Base-by-base conservation (phyloP, 2,329 filamentous ascomycete genomes). In the Beauveria asiatica region DNA sequence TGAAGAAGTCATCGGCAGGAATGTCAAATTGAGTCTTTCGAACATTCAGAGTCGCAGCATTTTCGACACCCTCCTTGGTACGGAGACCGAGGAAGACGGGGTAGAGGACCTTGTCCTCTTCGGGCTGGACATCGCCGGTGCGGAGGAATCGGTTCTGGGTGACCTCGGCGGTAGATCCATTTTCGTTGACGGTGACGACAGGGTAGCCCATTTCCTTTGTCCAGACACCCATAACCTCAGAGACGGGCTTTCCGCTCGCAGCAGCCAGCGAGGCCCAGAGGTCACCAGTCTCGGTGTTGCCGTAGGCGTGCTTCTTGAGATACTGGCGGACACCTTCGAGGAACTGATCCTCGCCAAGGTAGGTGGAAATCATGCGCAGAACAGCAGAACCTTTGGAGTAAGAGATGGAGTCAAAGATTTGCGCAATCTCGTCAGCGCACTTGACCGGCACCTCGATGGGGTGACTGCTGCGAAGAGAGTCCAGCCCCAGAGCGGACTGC, bases 371-470 rank as follows among this genome's bases (percentile, higher is more conserved):
- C 93, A 97, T 97, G 70, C 93, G 89, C 63, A 97, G 81, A 39
- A 97, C 92, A 67, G 92, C 96, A 11, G 92, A 97, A 19, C 93
- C 93, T 78, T 97, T 97, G 60, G 91, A 92, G 76, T 97, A 97
- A 1, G 93, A 97, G 66, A 97, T 97, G 64, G 92, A 90, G 71
- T 97, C 93, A 68, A 97, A 97, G 67, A 97, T 97, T 76, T 97
- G 92, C 76, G 96, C 96, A 73, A 97, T 92, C 75, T 97, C 92
- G 67, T 96, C 92, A 30, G 92, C 92, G 62, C 89, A 87, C 81
- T 96, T 96, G 64, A 97, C 92, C 1, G 93, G 93, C 1, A 97
- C 92, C 74, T 97, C 93, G 62, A 97, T 96, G 6, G 93, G 93
- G 73, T 97, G 93, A 69, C 91, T 96, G 83, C 92, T 97, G 67